These are phyloP conservation scores for Xanthoconium stramineum DNA, from an alignment of 768 basidiomycete species.

Conservation along the genomic window DNA sequence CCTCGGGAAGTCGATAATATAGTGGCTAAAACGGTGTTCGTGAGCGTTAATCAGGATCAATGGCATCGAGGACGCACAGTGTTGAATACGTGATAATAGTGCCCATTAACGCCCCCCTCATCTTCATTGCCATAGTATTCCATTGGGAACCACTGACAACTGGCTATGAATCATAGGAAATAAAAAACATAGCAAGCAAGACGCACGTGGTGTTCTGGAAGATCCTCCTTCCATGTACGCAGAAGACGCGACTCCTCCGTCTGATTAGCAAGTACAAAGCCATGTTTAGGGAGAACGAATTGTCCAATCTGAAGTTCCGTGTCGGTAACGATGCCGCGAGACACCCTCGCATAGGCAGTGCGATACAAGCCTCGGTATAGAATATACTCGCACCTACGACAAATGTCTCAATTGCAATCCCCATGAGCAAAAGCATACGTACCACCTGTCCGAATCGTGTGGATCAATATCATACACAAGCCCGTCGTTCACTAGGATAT, in stretches of 20 bases:
- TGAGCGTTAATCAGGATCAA: neutral
- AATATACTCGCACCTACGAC: conserved; percentile 83
- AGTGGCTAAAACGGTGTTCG: conserved; percentile 37
- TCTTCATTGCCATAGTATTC: conserved; percentile 58
- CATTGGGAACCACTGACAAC: conserved; percentile 70
- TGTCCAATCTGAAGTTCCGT: conserved; percentile 89
- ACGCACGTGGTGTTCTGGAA: conserved; percentile 63
- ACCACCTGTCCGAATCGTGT: conserved; percentile 72
- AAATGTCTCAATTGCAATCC: neutral
- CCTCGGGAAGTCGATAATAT: conserved; percentile 50
- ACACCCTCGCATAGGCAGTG: conserved; percentile 79
- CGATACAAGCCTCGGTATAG: conserved; percentile 77
- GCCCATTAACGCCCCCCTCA: conserved; percentile 61
- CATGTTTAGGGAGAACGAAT: conserved; percentile 70
- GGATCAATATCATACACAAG: conserved; percentile 75
- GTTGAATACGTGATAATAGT: conserved; percentile 74
- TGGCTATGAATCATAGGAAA: neutral
- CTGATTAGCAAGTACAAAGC: conserved; percentile 52
- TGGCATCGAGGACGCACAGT: conserved; percentile 44
- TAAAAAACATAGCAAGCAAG: neutral
- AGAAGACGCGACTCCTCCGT: conserved; percentile 61
- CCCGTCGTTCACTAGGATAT: conserved; percentile 74
- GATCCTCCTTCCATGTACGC: conserved; percentile 60
- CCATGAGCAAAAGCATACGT: conserved; percentile 11
- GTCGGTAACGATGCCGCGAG: conserved; percentile 82